Evolutionary conservation across 176 grass and related monocot species (phyloP), one percentile per base, ranked within the genome.

Genomic region (Oryza nivara): DNA sequence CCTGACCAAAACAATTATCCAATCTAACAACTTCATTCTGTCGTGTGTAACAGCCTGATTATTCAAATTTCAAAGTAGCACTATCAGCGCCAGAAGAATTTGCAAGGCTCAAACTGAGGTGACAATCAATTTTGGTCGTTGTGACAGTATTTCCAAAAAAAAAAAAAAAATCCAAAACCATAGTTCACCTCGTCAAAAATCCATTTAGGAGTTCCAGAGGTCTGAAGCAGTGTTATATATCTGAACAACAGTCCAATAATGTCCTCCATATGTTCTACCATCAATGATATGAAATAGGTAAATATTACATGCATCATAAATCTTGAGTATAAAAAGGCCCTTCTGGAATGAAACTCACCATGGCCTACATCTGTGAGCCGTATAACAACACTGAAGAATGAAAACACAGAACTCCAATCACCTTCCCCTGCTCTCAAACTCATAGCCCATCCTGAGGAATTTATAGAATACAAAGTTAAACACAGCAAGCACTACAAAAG

Each of bases 131-230:
- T n/a, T 22, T 61, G 17, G 56, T 22, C 56, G 7, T 61, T 22
- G n/a, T 61, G 28, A 28, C 28, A 28, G 28, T 28, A 28, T 28
- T 28, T 28, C 28, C 28, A 23, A 23, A 22, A 61, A 8, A 22
- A 30, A 61, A 61, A 61, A 61, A 61, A 9, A 48, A 60, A 80
- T 66, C 49, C 10, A 20, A 74, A 46, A 77, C 56, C 16, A 56
- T 78, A 75, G 77, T 74, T 88, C 77, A 98, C 96, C 93, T 98
- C 96, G 87, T 98, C 96, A 90, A 95, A 98, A 77, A 98, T 94
- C 96, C 96, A 95, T 45, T 98, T 93, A 16, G 82, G 87, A 74
- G 79, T 80, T 83, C 86, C 96, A 84, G 93, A 95, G 52, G 83
- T 90, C 84, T 94, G 91, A 70, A 98, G 80, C 64, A 98, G 63